Conservation (phyloP, 768 basidiomycete species). For the Lactarius evosmus region DNA sequence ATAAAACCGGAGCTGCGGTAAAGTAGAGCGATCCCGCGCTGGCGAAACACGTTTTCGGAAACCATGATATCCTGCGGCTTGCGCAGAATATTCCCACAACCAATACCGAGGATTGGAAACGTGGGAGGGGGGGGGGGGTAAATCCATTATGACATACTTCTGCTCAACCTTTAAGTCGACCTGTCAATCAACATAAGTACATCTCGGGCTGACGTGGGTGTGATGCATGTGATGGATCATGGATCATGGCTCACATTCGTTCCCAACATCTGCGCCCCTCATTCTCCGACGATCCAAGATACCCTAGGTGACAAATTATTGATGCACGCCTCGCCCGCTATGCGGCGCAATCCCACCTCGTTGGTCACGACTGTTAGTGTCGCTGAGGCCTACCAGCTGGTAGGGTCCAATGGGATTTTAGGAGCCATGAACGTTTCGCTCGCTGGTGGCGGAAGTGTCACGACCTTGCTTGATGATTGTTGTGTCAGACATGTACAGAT, state of each 20-base stretch:
- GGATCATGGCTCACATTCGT: background rate
- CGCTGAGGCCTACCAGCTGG: background rate
- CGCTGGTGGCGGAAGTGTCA: background rate
- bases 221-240: too few species aligned
- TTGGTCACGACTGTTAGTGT: background rate
- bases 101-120: too few species aligned
- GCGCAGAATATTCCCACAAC: background rate
- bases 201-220: too few species aligned
- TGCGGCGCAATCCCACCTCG: background rate
- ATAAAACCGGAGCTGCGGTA: background rate
- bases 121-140: background rate
- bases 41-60: background rate
- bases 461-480: background rate
- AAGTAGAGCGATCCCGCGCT: background rate
- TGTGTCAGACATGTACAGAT: background rate
- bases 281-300: background rate
- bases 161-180: background rate
- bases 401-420: background rate
- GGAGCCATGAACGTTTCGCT: background rate
- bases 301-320: background rate
- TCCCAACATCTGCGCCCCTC: background rate
- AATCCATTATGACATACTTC: background rate
- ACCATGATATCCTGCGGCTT: background rate
- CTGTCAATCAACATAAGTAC: background rate
- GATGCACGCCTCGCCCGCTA: background rate